phyloP scores from a whole-genome alignment of 2,329 filamentous ascomycete genomes.

The Arthroderma sp. region DNA sequence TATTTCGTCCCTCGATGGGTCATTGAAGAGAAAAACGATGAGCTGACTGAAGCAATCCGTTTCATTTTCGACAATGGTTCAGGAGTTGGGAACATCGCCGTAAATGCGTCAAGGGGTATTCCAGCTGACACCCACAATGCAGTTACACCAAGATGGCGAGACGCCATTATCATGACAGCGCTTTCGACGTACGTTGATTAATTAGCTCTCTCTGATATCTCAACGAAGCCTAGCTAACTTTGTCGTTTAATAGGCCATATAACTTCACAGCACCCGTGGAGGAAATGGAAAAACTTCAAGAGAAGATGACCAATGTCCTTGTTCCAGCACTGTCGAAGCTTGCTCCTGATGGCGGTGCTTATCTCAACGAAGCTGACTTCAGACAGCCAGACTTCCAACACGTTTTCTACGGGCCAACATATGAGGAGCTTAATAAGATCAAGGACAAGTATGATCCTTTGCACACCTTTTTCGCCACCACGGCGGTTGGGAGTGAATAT shows the following conservation, averaged over 20 bases:
- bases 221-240: not conserved
- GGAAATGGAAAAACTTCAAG: not conserved
- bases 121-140: not conserved
- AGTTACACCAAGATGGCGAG: not conserved
- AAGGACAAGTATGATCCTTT: conserved; percentile 31
- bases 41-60: not conserved
- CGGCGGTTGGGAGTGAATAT: conserved; percentile 38
- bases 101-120: not conserved
- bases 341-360: conserved; percentile 23
- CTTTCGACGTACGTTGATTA: not conserved
- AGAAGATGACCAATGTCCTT: not conserved
- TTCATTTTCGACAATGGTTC: not conserved
- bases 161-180: not conserved
- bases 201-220: not conserved
- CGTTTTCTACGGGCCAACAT: conserved; percentile 27
- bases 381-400: conserved; percentile 27
- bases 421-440: conserved; percentile 20
- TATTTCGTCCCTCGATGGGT: not conserved
- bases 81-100: not conserved
- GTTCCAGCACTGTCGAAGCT: not conserved
- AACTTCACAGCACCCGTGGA: not conserved
- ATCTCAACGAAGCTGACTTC: conserved; percentile 26
- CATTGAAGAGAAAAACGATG: not conserved
- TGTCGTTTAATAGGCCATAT: not conserved
- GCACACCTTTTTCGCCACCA: conserved; percentile 34